phyloP scores from a whole-genome alignment of 2,329 filamentous ascomycete species.

The Fusarium beomiforme region DNA sequence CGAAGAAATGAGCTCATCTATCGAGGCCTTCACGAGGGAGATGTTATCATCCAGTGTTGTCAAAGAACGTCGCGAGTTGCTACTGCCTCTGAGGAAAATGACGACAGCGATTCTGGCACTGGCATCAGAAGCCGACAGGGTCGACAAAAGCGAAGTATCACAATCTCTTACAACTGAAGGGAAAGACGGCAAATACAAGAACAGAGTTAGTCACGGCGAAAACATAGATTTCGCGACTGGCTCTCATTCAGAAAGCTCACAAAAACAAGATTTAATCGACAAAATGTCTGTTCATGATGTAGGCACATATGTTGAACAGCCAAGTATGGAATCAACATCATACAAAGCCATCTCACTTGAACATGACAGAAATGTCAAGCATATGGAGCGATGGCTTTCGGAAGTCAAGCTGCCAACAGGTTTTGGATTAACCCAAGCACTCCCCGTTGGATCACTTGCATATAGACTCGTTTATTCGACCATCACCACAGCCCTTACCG shows the following conservation, averaged over 20 bases:
- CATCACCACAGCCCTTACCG: neutral
- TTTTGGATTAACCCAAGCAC: neutral
- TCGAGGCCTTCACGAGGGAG: neutral
- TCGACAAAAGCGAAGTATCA: neutral
- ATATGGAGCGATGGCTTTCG: neutral
- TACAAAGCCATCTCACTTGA: too few species aligned
- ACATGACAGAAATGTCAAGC: too few species aligned
- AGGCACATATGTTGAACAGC: too few species aligned
- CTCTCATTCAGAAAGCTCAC: neutral
- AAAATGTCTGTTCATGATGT: too few species aligned
- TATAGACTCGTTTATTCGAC: neutral
- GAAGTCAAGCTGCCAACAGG: neutral
- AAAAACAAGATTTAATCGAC: neutral
- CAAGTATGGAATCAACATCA: too few species aligned
- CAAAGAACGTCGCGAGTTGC: neutral
- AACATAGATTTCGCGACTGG: neutral
- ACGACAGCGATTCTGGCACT: neutral
- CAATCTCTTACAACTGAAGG: neutral
- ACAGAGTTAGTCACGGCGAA: neutral
- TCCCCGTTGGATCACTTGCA: neutral
- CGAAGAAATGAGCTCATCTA: neutral
- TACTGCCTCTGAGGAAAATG: neutral
- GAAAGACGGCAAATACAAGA: neutral
- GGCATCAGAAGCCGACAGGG: neutral
- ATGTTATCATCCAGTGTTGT: neutral